Conservation (phyloP, 768 basidiomycete species). For the Lentinula aciculospora region DNA sequence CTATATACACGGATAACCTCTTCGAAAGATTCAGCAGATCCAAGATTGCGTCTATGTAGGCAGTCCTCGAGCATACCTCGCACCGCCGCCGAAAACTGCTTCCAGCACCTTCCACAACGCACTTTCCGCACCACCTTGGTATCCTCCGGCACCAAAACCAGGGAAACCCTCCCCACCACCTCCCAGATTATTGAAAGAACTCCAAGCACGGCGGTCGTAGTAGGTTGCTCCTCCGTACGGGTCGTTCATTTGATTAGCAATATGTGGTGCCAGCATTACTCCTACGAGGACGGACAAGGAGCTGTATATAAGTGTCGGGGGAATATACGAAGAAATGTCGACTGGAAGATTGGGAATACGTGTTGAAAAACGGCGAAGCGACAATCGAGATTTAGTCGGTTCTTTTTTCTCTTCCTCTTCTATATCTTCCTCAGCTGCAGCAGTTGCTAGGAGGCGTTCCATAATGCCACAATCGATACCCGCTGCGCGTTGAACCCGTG, state of each 20-base stretch:
- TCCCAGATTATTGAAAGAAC: conserved; percentile 67
- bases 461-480: conserved; percentile 53
- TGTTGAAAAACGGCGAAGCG: conserved; percentile 7
- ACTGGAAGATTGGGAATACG: conserved; percentile 19
- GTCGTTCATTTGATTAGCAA: conserved; percentile 48
- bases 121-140: conserved; percentile 24
- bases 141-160: conserved; percentile 5
- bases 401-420: neutral
- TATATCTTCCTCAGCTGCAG: conserved; percentile 20
- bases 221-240: conserved; percentile 61
- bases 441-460: conserved; percentile 24
- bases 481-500: conserved; percentile 16
- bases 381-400: conserved; percentile 13
- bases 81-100: conserved; percentile 69
- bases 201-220: conserved; percentile 77
- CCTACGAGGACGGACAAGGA: conserved; percentile 60
- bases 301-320: conserved; percentile 51
- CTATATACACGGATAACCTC: neutral
- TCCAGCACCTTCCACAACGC: conserved; percentile 69
- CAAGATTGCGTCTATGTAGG: conserved; percentile 44
- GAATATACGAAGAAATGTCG: conserved; percentile 15
- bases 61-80: conserved; percentile 72
- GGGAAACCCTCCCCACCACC: conserved; percentile 61
- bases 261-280: conserved; percentile 55
- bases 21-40: neutral